Conservation (phyloP, 176 grass and related monocot genomes). For the Carex littledalei region DNA sequence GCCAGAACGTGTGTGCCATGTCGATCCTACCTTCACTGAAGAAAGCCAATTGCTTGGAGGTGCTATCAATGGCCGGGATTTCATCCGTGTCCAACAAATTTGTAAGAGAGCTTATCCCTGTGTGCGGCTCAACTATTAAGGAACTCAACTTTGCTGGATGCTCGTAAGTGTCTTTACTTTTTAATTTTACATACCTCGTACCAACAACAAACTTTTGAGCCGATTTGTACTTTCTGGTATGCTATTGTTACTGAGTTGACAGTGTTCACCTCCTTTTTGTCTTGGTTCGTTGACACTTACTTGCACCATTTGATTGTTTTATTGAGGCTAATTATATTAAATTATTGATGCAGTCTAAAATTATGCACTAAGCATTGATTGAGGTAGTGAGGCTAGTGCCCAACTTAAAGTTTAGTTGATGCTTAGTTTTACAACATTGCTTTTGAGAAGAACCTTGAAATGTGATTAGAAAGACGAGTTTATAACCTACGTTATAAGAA, state of each 20-base stretch:
- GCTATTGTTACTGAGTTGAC: neutral
- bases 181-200: constrained; percentile 2
- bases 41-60: constrained; percentile 60
- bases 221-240: neutral
- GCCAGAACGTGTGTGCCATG: constrained; percentile 73
- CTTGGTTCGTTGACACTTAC: neutral
- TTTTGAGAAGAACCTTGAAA: neutral
- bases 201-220: neutral
- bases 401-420: neutral
- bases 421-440: neutral
- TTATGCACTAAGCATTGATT: neutral
- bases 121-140: constrained; percentile 64
- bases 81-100: constrained; percentile 67
- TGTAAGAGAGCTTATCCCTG: constrained; percentile 53
- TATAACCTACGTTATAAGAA: neutral
- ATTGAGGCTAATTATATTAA: neutral
- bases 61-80: constrained; percentile 76
- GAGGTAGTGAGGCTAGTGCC: neutral
- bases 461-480: neutral
- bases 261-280: neutral
- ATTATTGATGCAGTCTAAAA: neutral
- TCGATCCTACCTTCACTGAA: constrained; percentile 61
- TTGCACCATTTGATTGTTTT: neutral
- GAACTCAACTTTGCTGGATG: constrained; percentile 75
- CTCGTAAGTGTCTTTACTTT: constrained; percentile 49